These are phyloP conservation scores for Dothistroma septosporum DNA, from an alignment of 2,329 filamentous ascomycete genomes.

Conservation along the genomic window DNA sequence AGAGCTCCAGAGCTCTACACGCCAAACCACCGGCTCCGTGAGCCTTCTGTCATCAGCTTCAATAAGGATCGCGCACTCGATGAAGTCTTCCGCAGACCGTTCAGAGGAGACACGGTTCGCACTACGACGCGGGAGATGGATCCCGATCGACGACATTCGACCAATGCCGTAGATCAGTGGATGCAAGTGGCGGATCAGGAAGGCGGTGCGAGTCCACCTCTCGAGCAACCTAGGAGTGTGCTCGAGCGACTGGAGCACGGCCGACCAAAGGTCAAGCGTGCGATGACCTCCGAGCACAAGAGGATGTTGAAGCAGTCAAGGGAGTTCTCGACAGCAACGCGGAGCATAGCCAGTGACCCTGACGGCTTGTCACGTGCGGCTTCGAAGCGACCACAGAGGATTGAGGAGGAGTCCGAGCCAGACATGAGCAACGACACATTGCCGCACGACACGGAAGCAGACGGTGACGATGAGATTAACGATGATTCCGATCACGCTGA, in stretches of 20 bases:
- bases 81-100: slow-evolving; percentile 76
- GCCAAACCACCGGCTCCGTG: slow-evolving; percentile 55
- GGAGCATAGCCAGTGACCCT: slow-evolving; percentile 56
- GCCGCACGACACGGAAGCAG: slow-evolving; percentile 68
- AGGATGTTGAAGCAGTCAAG: slow-evolving; percentile 32
- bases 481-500: slow-evolving; percentile 59
- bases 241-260: slow-evolving; percentile 55
- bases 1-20: slow-evolving; percentile 60
- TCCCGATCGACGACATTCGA: slow-evolving; percentile 64
- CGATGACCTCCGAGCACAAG: slow-evolving; percentile 40
- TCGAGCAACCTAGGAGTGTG: slow-evolving; percentile 57
- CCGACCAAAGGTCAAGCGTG: slow-evolving; percentile 51
- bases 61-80: slow-evolving; percentile 87
- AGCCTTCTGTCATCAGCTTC: slow-evolving; percentile 82
- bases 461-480: slow-evolving; percentile 86
- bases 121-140: slow-evolving; percentile 45
- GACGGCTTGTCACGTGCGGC: slow-evolving; percentile 39
- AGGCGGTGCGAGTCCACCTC: slow-evolving; percentile 52
- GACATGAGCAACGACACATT: slow-evolving; percentile 41
- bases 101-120: slow-evolving; percentile 57
- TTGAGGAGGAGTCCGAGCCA: slow-evolving; percentile 42
- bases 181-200: slow-evolving; percentile 67
- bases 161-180: slow-evolving; percentile 82
- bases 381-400: slow-evolving; percentile 39
- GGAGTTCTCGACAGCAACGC: slow-evolving; percentile 49